These are phyloP conservation scores for Cutaneotrichosporon daszewskae DNA, from an alignment of 1,284 basidiomycete species.

Conservation along the genomic window DNA sequence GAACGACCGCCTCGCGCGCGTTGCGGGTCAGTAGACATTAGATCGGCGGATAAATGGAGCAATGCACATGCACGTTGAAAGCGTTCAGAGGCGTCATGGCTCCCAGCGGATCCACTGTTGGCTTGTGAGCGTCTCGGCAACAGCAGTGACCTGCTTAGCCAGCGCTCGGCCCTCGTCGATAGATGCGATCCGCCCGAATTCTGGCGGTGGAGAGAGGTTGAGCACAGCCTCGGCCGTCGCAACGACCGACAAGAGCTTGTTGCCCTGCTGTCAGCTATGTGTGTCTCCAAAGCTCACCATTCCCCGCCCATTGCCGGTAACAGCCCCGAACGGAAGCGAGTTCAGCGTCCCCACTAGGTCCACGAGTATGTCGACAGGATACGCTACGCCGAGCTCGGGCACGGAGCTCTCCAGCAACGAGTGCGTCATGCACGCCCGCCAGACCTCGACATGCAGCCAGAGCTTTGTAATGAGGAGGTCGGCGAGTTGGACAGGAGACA, in stretches of 20 bases:
- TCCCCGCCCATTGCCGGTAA: not conserved
- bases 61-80: too few species aligned
- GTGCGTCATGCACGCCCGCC: constrained; percentile 2
- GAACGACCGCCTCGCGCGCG: not conserved
- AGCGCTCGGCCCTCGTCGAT: not conserved
- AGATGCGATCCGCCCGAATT: not conserved
- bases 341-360: not conserved
- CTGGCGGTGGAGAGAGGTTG: not conserved
- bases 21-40: too few species aligned
- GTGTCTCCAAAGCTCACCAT: not conserved
- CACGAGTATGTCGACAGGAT: not conserved
- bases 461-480: not conserved
- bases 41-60: too few species aligned
- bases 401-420: not conserved
- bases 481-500: not conserved
- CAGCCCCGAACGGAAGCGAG: not conserved
- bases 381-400: not conserved
- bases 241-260: not conserved
- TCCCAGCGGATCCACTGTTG: not conserved
- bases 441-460: constrained; percentile 3
- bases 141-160: not conserved
- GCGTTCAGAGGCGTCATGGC: too few species aligned
- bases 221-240: not conserved
- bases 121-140: not conserved
- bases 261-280: not conserved